Conservation (phyloP, 768 basidiomycete genomes). For the Tricholoma terreum region DNA sequence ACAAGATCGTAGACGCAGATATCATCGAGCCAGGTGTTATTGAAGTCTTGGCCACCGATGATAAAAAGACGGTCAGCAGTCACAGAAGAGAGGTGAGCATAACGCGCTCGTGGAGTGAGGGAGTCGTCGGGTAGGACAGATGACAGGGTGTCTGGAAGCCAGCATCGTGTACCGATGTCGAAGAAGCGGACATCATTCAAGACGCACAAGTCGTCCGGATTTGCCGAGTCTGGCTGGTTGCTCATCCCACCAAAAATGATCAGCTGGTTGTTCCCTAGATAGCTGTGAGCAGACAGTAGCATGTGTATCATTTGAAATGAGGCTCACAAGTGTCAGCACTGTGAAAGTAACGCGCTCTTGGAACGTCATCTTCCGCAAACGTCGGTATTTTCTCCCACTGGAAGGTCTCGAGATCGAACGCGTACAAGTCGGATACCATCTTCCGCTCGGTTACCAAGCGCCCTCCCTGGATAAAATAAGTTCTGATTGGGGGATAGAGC, state of each 20-base stretch:
- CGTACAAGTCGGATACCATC: slow-evolving; percentile 89
- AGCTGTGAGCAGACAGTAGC: slow-evolving; percentile 1
- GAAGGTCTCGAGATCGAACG: slow-evolving; percentile 81
- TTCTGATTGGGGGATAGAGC: background rate
- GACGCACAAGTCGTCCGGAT: slow-evolving; percentile 84
- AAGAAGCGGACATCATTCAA: slow-evolving; percentile 90
- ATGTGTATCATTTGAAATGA: background rate
- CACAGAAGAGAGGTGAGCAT: slow-evolving; percentile 91
- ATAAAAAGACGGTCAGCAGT: slow-evolving; percentile 83
- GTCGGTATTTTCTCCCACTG: slow-evolving; percentile 71
- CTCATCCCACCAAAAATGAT: slow-evolving; percentile 97
- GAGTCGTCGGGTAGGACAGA: slow-evolving; percentile 40
- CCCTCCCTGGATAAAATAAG: slow-evolving; percentile 57
- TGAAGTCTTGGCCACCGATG: slow-evolving; percentile 93
- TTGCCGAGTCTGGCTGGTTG: slow-evolving; percentile 65
- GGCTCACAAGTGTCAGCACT: slow-evolving; percentile 77
- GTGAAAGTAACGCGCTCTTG: slow-evolving; percentile 92
- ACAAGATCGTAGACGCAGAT: slow-evolving; percentile 85
- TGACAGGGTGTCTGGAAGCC: slow-evolving; percentile 55
- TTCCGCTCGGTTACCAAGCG: slow-evolving; percentile 80
- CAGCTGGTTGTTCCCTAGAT: slow-evolving; percentile 82
- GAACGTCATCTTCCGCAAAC: slow-evolving; percentile 64
- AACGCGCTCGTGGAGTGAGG: slow-evolving; percentile 77
- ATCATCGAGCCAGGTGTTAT: slow-evolving; percentile 92
- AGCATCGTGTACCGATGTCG: slow-evolving; percentile 65